A percentile compares a stretch with the other conserved stretches of the same genome.
These are phyloP conservation scores for Salix koriyanagi DNA, from an alignment of 345 rosid species.

Conservation along the genomic window DNA sequence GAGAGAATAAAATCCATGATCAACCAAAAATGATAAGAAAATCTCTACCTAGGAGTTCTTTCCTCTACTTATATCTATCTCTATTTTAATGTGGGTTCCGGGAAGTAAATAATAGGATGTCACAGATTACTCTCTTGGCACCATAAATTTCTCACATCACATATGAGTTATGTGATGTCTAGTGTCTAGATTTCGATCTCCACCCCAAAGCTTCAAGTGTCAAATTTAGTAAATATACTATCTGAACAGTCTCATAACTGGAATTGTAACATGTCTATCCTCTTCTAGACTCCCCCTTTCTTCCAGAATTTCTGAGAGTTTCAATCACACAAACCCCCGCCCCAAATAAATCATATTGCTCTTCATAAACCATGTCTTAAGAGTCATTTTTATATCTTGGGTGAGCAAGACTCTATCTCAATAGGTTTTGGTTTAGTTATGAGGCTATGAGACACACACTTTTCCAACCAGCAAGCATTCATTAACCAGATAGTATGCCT, in stretches of 20 bases:
- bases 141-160: neutral
- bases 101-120: too few species aligned
- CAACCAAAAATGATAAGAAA: too few species aligned
- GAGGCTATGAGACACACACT: neutral
- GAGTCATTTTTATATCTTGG: neutral
- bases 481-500: neutral
- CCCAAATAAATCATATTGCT: neutral
- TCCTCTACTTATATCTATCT: too few species aligned
- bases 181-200: neutral
- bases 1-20: too few species aligned
- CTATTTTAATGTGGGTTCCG: too few species aligned
- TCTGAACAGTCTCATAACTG: neutral
- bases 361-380: neutral
- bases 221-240: neutral
- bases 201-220: neutral
- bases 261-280: neutral
- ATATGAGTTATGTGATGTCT: neutral
- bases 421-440: neutral
- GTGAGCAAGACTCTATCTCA: neutral
- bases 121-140: too few species aligned
- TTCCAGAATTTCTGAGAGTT: neutral
- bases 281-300: neutral
- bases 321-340: neutral
- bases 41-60: too few species aligned
- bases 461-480: neutral